Evolutionary conservation across 768 basidiomycete genomes (phyloP).

Genomic region (Naganishia antarctica): DNA sequence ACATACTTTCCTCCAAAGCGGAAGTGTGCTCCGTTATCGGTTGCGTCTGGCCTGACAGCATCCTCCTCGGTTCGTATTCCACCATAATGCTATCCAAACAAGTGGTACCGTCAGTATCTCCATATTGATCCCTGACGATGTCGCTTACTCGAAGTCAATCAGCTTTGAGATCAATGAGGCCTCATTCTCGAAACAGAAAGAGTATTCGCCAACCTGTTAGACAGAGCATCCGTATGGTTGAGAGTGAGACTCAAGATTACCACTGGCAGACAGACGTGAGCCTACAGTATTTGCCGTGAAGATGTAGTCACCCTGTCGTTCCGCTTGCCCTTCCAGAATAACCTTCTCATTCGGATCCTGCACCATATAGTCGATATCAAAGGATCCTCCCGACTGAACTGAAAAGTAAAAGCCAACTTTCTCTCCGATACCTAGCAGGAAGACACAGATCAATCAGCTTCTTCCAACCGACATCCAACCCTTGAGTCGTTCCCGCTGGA

Average conservation of each 20-base stretch:
- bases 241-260: background rate
- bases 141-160: slow-evolving; percentile 54
- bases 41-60: slow-evolving; percentile 78
- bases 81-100: slow-evolving; percentile 84
- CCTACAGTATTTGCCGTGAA: slow-evolving; percentile 75
- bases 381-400: slow-evolving; percentile 94
- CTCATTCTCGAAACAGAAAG: slow-evolving; percentile 96
- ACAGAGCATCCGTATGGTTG: background rate
- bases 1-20: slow-evolving; percentile 90
- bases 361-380: slow-evolving; percentile 90
- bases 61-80: slow-evolving; percentile 88
- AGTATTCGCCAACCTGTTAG: slow-evolving; percentile 53
- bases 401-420: slow-evolving; percentile 98
- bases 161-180: slow-evolving; percentile 93
- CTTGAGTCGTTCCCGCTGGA: background rate
- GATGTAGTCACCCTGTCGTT: slow-evolving; percentile 94
- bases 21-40: slow-evolving; percentile 82
- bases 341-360: slow-evolving; percentile 85
- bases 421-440: slow-evolving; percentile 37
- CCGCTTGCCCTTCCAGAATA: slow-evolving; percentile 77
- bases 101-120: background rate
- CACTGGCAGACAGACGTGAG: background rate
- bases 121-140: background rate
- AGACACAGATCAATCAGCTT: background rate
- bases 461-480: too few species aligned